phyloP scores from a whole-genome alignment of 345 rosid species.

The Viola odorata region DNA sequence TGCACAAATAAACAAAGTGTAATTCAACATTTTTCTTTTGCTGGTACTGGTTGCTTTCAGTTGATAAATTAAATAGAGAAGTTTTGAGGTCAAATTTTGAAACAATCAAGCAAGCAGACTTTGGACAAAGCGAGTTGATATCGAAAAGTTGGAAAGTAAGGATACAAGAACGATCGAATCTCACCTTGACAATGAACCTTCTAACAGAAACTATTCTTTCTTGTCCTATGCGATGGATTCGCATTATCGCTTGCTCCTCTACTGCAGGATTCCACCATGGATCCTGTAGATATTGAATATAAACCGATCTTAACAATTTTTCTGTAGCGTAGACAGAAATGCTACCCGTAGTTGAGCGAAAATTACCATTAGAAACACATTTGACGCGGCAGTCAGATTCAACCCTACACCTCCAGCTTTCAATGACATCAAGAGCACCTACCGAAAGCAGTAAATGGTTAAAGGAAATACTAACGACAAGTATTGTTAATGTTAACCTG shows the following conservation, averaged over 20 bases:
- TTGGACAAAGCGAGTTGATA: background rate
- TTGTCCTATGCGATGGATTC: conserved; percentile 63
- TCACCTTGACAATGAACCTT: conserved; percentile 56
- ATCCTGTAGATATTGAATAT: conserved; percentile 28
- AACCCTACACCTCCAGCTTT: conserved; percentile 71
- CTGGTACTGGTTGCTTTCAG: background rate
- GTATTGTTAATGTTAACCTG: background rate
- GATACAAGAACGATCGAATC: background rate
- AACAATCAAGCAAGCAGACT: background rate
- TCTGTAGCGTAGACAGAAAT: background rate
- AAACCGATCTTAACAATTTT: no score
- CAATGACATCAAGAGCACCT: conserved; percentile 59
- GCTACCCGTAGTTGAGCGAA: background rate
- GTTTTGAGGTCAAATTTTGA: conserved; percentile 1
- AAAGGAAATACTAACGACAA: background rate
- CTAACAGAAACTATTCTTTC: conserved; percentile 43
- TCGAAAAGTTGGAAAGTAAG: background rate
- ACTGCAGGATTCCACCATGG: conserved; percentile 84
- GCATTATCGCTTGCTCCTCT: conserved; percentile 64
- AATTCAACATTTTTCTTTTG: background rate
- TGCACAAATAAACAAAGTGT: background rate
- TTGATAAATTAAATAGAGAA: background rate
- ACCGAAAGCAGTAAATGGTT: background rate
- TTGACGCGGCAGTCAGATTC: conserved; percentile 67
- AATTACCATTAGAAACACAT: conserved; percentile 52